A percentile compares a stretch with the other conserved stretches of the same genome.
Conservation (phyloP, 176 grass and related monocot species). For the barley (Hordeum vulgare) region DNA sequence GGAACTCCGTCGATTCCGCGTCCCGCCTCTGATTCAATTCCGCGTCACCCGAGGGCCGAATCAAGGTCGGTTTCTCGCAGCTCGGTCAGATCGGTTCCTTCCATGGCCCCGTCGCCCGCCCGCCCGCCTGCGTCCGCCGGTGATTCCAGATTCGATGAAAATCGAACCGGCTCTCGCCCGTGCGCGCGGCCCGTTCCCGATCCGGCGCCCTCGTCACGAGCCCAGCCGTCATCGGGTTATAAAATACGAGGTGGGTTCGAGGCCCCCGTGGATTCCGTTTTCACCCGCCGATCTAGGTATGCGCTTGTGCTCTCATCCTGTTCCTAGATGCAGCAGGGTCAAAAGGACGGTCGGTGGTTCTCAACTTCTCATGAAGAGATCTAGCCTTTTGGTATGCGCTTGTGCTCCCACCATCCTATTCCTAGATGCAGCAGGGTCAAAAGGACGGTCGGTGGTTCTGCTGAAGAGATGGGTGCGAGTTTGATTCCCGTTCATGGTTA, state of each 20-base stretch:
- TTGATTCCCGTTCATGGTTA: neutral
- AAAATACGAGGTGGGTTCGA: no score
- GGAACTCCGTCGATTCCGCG: no score
- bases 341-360: neutral
- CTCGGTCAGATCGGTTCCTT: no score
- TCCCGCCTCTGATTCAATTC: neutral
- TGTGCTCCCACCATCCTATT: neutral
- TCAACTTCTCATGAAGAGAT: no score
- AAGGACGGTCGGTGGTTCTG: neutral
- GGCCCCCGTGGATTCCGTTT: no score
- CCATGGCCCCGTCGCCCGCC: no score
- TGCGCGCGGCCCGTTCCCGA: no score
- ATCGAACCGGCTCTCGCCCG: no score
- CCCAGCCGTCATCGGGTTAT: no score
- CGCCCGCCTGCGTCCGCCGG: no score
- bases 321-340: neutral
- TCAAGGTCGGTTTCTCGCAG: conserved; percentile 1
- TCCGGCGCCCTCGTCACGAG: no score
- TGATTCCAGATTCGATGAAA: no score
- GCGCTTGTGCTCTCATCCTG: neutral
- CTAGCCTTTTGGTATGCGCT: neutral
- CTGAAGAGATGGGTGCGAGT: neutral
- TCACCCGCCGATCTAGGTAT: neutral
- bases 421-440: neutral
- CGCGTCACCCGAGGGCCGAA: neutral